These are phyloP conservation scores for Acacia pycnantha DNA, from an alignment of 331 rosid genomes.

Conservation along the genomic window DNA sequence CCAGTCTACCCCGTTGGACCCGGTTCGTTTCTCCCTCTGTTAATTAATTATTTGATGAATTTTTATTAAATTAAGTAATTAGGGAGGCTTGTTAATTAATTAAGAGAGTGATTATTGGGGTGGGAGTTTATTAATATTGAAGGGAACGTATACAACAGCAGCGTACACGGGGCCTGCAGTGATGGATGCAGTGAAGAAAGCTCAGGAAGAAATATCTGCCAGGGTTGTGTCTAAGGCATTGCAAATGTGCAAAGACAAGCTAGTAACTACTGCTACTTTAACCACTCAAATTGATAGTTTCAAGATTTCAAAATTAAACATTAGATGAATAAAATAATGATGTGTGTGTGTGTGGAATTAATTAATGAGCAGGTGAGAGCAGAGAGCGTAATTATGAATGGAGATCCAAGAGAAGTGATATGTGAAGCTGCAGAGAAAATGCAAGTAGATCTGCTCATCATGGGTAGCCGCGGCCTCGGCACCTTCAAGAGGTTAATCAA, in stretches of 20 bases:
- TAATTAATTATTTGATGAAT: too few species aligned
- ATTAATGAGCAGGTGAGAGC: conserved; percentile 49
- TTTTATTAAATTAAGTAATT: neutral
- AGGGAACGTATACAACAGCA: conserved; percentile 27
- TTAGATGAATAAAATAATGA: neutral
- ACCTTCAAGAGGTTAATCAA: conserved; percentile 44
- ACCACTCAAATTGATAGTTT: neutral
- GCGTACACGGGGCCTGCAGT: conserved; percentile 42
- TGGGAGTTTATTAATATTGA: neutral
- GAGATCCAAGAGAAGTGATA: conserved; percentile 69
- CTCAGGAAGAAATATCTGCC: conserved; percentile 51
- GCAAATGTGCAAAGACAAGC: conserved; percentile 54
- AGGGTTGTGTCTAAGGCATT: conserved; percentile 48
- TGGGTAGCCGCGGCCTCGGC: conserved; percentile 75
- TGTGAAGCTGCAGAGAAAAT: conserved; percentile 60
- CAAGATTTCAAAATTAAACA: neutral
- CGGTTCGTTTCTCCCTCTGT: conserved; percentile 36
- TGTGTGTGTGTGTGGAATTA: neutral
- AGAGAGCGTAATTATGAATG: conserved; percentile 45
- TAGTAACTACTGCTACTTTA: conserved; percentile 28
- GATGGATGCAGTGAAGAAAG: conserved; percentile 59
- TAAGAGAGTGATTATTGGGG: too few species aligned
- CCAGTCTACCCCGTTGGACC: conserved; percentile 41
- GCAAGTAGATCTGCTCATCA: conserved; percentile 53
- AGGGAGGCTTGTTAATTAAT: neutral